Conservation (phyloP, 2,329 filamentous ascomycete species). For the Colletotrichum australisinense region DNA sequence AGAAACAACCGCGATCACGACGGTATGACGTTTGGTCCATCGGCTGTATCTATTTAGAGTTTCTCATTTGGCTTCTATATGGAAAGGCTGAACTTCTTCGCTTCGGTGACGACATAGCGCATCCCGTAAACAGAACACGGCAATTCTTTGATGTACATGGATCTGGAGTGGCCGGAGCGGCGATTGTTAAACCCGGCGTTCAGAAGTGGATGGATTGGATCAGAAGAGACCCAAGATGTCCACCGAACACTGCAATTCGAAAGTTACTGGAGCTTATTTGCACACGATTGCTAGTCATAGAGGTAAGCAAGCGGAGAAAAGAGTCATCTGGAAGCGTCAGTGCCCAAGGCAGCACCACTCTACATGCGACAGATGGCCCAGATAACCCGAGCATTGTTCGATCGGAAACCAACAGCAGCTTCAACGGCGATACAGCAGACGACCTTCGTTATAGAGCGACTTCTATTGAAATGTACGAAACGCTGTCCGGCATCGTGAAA, state of each 20-base stretch:
- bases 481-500: accelerated
- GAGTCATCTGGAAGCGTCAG: neutral
- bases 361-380: neutral
- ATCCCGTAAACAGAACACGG: neutral
- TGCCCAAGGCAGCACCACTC: neutral
- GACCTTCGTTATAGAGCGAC: neutral
- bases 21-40: slow-evolving; percentile 46
- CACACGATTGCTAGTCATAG: neutral
- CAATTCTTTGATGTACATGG: slow-evolving; percentile 2
- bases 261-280: neutral
- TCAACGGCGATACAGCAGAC: neutral
- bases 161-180: neutral
- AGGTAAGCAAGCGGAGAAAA: neutral
- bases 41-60: slow-evolving; percentile 45
- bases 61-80: slow-evolving; percentile 43
- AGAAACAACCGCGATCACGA: slow-evolving; percentile 35
- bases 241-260: neutral
- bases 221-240: neutral
- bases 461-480: neutral
- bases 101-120: neutral
- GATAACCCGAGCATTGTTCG: neutral
- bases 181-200: neutral
- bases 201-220: slow-evolving; percentile 14
- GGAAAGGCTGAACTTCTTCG: slow-evolving; percentile 27
- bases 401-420: neutral